Percentiles rank a stretch among this genome's conserved stretches.
Evolutionary conservation across 148 eudicot genomes (phyloP).

Genomic region (Rhododendron ovatum): DNA sequence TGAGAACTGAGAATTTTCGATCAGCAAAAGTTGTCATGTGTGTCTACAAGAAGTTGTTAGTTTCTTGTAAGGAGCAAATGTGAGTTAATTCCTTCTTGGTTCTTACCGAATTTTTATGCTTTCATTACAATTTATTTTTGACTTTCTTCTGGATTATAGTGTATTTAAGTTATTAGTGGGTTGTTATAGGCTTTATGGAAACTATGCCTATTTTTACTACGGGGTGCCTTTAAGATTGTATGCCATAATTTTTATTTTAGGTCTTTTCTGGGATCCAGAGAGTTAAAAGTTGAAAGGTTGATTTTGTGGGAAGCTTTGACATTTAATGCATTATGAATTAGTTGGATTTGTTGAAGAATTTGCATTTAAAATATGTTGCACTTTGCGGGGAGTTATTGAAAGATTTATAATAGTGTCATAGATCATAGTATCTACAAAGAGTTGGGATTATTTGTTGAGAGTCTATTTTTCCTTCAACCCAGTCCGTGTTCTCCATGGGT

Average conservation of each 20-base stretch:
- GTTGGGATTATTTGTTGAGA: not conserved
- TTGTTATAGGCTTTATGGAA: not conserved
- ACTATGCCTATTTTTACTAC: not conserved
- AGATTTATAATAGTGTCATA: not conserved
- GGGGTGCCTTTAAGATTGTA: not conserved
- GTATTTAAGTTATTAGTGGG: not conserved
- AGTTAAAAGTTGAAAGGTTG: not conserved
- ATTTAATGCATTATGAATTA: not conserved
- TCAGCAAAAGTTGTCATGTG: slow-evolving; percentile 68
- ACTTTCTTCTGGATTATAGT: not conserved
- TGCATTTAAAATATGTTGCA: not conserved
- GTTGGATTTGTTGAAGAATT: not conserved
- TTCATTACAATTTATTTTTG: not conserved
- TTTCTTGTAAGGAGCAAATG: slow-evolving; percentile 91
- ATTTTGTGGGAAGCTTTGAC: not conserved
- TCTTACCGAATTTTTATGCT: not conserved
- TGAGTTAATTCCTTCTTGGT: slow-evolving; percentile 32
- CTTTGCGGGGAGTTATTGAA: not conserved
- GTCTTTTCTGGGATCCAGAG: not conserved
- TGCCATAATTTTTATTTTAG: not conserved
- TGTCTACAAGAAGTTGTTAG: slow-evolving; percentile 72
- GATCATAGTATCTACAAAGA: not conserved
- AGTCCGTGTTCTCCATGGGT: not conserved
- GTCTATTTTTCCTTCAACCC: not conserved
- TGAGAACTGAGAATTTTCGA: slow-evolving; percentile 60